These are phyloP conservation scores for Puccinia sorghi DNA, from an alignment of 1,284 basidiomycete species.

Conservation along the genomic window DNA sequence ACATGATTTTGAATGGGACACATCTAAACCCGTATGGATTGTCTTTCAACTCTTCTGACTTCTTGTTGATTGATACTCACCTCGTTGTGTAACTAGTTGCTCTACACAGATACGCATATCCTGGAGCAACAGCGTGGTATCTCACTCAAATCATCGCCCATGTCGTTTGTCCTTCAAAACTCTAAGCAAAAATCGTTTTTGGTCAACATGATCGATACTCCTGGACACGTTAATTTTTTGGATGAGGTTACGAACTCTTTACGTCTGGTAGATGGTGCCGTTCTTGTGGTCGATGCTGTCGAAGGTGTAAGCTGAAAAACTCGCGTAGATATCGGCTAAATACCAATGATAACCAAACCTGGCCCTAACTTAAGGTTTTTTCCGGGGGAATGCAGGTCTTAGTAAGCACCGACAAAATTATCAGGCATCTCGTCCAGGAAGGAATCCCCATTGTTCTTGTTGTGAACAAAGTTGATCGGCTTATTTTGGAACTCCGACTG, in stretches of 20 bases:
- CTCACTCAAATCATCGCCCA: slow-evolving; percentile 94
- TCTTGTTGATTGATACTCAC: slow-evolving; percentile 14
- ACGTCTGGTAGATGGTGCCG: slow-evolving; percentile 85
- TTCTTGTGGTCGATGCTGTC: slow-evolving; percentile 91
- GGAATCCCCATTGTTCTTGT: slow-evolving; percentile 87
- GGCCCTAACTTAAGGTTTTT: slow-evolving; percentile 47
- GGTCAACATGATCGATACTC: slow-evolving; percentile 92
- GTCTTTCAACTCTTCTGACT: slow-evolving; percentile 52
- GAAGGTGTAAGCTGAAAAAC: slow-evolving; percentile 71
- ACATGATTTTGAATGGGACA: slow-evolving; percentile 89
- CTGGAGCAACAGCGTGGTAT: slow-evolving; percentile 84
- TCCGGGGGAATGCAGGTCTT: slow-evolving; percentile 66
- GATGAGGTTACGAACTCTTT: slow-evolving; percentile 91
- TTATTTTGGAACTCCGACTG: slow-evolving; percentile 92
- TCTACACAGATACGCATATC: slow-evolving; percentile 93
- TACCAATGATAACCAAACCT: background rate
- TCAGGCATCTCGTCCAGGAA: slow-evolving; percentile 84
- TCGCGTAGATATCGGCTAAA: slow-evolving; percentile 7
- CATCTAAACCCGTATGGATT: slow-evolving; percentile 72
- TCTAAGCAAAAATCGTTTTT: slow-evolving; percentile 90
- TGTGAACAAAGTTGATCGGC: slow-evolving; percentile 95
- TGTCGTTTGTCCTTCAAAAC: slow-evolving; percentile 86
- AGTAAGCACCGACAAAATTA: slow-evolving; percentile 81
- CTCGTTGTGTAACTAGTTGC: slow-evolving; percentile 63
- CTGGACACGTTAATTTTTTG: slow-evolving; percentile 95